Base-by-base conservation (phyloP, 2,329 filamentous ascomycete species). In the Paecilomyces dactylethromorphus region DNA sequence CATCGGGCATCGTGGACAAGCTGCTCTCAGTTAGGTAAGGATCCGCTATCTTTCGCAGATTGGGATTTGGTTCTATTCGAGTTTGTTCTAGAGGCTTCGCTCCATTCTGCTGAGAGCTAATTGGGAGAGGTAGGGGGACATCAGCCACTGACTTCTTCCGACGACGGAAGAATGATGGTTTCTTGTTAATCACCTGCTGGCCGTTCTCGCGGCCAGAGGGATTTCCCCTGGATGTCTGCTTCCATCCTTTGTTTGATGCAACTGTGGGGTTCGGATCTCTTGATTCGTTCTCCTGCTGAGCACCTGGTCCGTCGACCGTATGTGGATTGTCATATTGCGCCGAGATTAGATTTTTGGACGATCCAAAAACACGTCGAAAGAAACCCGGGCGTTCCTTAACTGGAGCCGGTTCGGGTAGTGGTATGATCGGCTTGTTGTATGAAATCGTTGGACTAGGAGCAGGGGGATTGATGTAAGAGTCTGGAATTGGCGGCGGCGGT, bases 121-220 rank as follows among this genome's bases (percentile, higher is more conserved):
- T 81, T 74, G 8, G 88, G 86, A 33, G 88, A 86, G 45, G 82
- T 82, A 22, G 84, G 81, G 52, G 74, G 71, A 45, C 39, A 62
- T 95, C 92, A 13, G 86, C 84, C 33, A 91, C 76, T 4, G 92
- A 96, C 82, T 93, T 95, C 83, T 97, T 97, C 63, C 92, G 85
- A 60, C 94, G 84, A 62, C 94, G 85, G 78, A 97, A 97, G 77
- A 99, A 97, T 0, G 91, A 93, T 0, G 93, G 95, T 3, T 91
- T 85, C 74, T 97, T 97, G 79, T 97, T 97, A 67, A 90, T 89
- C 56, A 97, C 78, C 51, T 74, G 76, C 29, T 71, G 72, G 12
- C 69, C 65, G 45, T 69, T 70, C 57, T 77, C 73, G 51, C 73
- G 72, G 22, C 60, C 61, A 29, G 65, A 59, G 18, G 68, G 57